A percentile compares a stretch with the other conserved stretches of the same genome.
Evolutionary conservation across 192 early-diverging fungal genomes (phyloP).

Genomic region (Coemansia sp.): DNA sequence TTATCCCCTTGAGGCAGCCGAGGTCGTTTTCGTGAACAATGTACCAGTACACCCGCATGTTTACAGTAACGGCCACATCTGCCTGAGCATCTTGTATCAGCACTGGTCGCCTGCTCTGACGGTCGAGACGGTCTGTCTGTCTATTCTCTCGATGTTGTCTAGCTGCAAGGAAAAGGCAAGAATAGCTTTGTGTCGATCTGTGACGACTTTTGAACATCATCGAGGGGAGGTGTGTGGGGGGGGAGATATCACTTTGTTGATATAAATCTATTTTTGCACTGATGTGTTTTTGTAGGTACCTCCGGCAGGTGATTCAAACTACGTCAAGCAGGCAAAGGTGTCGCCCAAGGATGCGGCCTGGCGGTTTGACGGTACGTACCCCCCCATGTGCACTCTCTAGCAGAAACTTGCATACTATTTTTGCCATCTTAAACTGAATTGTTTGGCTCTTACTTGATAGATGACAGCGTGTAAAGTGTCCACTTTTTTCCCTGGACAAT

Average conservation of each 20-base stretch:
- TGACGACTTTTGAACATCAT: neutral
- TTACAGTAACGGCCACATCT: conserved; percentile 95
- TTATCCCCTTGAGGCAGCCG: conserved; percentile 77
- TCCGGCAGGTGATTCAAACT: conserved; percentile 23
- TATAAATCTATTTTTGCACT: conserved; percentile 6
- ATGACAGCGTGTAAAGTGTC: conserved; percentile 28
- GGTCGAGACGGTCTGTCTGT: conserved; percentile 82
- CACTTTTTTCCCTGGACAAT: neutral
- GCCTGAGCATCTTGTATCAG: conserved; percentile 92
- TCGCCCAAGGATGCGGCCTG: conserved; percentile 39
- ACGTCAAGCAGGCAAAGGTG: conserved; percentile 13
- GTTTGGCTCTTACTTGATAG: conserved; percentile 17
- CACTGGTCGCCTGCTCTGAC: conserved; percentile 95
- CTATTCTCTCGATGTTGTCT: conserved; percentile 93
- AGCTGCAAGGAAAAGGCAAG: conserved; percentile 74
- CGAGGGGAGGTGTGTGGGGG: neutral
- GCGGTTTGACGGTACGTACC: conserved; percentile 33
- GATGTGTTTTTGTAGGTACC: conserved; percentile 23
- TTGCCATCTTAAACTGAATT: neutral
- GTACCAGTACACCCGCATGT: conserved; percentile 77
- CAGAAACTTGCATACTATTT: conserved; percentile 4
- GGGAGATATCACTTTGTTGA: neutral
- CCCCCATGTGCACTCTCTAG: neutral
- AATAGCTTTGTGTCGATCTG: conserved; percentile 12
- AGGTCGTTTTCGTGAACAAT: conserved; percentile 66